These are phyloP conservation scores for Peltaster fructicola DNA, from an alignment of 2,329 filamentous ascomycete genomes.

Conservation along the genomic window DNA sequence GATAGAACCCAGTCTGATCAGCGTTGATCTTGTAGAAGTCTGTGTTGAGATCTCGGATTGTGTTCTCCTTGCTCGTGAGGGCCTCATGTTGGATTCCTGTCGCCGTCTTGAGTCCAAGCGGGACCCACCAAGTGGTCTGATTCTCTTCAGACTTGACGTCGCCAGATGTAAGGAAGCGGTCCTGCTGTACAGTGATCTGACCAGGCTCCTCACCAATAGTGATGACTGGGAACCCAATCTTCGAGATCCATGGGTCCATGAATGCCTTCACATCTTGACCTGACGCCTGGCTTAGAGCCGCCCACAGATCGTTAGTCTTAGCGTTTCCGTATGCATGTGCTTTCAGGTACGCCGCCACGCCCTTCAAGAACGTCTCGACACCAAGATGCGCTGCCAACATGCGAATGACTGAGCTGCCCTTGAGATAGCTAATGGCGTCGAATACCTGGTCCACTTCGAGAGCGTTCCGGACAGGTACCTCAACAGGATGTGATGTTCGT, in stretches of 20 bases:
- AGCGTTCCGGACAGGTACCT: constrained; percentile 84
- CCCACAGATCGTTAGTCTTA: constrained; percentile 82
- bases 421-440: constrained; percentile 88
- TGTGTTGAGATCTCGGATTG: constrained; percentile 54
- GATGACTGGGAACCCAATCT: constrained; percentile 85
- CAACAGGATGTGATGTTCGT: constrained; percentile 84
- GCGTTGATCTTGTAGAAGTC: constrained; percentile 90
- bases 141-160: constrained; percentile 87
- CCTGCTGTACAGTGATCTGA: constrained; percentile 68
- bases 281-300: constrained; percentile 70
- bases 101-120: constrained; percentile 63
- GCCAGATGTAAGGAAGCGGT: constrained; percentile 77
- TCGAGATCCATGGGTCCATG: constrained; percentile 90
- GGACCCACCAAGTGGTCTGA: constrained; percentile 87
- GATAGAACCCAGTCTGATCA: constrained; percentile 75
- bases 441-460: constrained; percentile 97
- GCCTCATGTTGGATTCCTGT: constrained; percentile 46
- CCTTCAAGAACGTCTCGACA: constrained; percentile 72
- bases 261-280: constrained; percentile 70
- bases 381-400: constrained; percentile 90
- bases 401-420: constrained; percentile 88
- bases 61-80: constrained; percentile 60
- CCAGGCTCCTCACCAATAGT: constrained; percentile 70
- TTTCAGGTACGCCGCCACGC: constrained; percentile 79
- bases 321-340: constrained; percentile 78